Percentiles rank a stretch among this genome's conserved stretches.
Conservation (phyloP, 2,329 filamentous ascomycete genomes). For the Orbilia ellipsospora region DNA sequence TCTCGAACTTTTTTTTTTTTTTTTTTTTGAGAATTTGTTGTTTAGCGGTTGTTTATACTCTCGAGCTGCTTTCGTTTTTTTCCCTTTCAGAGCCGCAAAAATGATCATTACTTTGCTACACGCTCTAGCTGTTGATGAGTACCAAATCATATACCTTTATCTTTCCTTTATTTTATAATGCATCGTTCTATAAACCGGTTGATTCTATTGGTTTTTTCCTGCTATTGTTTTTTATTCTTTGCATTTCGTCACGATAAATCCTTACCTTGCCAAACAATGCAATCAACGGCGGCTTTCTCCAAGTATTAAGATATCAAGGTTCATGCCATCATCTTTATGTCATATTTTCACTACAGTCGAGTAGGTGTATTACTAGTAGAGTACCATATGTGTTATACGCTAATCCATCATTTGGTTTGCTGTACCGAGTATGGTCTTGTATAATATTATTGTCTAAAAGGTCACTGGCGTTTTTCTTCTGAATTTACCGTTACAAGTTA, state of each 20-base stretch:
- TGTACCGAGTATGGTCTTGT: neutral
- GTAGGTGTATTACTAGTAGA: conserved; percentile 43
- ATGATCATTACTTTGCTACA: neutral
- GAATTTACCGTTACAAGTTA: too few relatives aligned
- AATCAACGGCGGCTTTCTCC: too few relatives aligned
- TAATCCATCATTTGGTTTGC: neutral
- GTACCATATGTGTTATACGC: neutral
- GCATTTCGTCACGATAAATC: neutral
- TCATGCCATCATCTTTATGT: conserved; percentile 15
- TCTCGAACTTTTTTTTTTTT: neutral
- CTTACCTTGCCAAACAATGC: too few relatives aligned
- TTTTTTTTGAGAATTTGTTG: conserved; percentile 34
- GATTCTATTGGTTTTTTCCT: too few relatives aligned
- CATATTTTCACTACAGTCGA: too few relatives aligned
- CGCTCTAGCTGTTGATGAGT: too few relatives aligned
- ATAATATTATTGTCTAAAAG: neutral
- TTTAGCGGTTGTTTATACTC: conserved; percentile 48
- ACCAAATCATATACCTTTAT: too few relatives aligned
- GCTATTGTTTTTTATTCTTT: neutral
- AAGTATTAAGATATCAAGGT: conserved; percentile 14
- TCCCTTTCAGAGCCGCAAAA: neutral
- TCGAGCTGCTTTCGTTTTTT: neutral
- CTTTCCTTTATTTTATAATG: too few relatives aligned
- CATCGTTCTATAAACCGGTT: too few relatives aligned
- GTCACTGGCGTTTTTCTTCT: neutral